phyloP scores from a whole-genome alignment of 2,329 filamentous ascomycete species.

The Cladosporium velox region DNA sequence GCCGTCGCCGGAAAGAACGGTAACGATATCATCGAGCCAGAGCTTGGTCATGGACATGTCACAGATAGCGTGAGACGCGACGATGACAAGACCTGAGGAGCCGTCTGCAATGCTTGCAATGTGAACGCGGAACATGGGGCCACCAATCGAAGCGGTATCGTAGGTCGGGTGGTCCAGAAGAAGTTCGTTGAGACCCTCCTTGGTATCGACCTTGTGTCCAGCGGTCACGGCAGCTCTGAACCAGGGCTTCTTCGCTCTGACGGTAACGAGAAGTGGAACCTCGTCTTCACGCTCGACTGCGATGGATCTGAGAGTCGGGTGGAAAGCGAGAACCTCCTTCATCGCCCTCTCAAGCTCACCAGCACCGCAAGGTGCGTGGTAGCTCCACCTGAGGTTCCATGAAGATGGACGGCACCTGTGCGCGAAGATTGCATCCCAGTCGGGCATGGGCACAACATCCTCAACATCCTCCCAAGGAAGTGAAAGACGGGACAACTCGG shows the following conservation, averaged over 20 bases:
- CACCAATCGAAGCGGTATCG: slow-evolving; percentile 34
- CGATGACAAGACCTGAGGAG: slow-evolving; percentile 34
- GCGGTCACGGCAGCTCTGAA: slow-evolving; percentile 33
- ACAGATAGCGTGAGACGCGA: slow-evolving; percentile 36
- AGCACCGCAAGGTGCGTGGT: slow-evolving; percentile 29
- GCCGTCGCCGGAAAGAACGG: slow-evolving; percentile 31
- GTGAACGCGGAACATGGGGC: slow-evolving; percentile 35
- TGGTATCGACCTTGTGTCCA: slow-evolving; percentile 34
- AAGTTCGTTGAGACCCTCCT: slow-evolving; percentile 33
- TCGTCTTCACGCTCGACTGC: slow-evolving; percentile 31
- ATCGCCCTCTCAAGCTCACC: slow-evolving; percentile 31
- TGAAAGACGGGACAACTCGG: slow-evolving; percentile 29
- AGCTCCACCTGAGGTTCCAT: slow-evolving; percentile 38
- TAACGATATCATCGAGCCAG: slow-evolving; percentile 37
- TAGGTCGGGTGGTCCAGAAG: slow-evolving; percentile 33
- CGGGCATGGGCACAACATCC: slow-evolving; percentile 37
- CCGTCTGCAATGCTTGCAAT: slow-evolving; percentile 33
- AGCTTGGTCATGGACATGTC: slow-evolving; percentile 40
- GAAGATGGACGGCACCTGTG: slow-evolving; percentile 34
- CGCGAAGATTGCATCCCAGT: slow-evolving; percentile 38
- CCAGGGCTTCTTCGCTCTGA: slow-evolving; percentile 33
- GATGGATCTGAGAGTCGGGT: slow-evolving; percentile 36
- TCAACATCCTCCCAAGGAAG: slow-evolving; percentile 39
- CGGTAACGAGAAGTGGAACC: slow-evolving; percentile 33
- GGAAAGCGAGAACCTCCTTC: slow-evolving; percentile 33